Base-by-base conservation (phyloP, 371 early-diverging fungal genomes). In the Lichtheimia ramosa region DNA sequence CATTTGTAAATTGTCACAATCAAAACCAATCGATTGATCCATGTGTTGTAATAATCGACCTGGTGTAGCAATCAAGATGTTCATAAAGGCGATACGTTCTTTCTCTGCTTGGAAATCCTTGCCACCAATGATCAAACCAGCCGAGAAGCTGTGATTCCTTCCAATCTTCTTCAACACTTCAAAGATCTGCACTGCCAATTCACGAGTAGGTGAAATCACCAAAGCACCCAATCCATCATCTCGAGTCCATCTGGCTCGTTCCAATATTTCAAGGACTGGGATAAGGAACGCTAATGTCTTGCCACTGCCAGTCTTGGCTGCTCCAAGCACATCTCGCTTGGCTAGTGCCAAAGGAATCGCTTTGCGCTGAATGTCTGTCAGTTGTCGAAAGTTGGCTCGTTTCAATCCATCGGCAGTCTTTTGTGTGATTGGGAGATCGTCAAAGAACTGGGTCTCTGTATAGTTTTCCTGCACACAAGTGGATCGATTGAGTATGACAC, bases 281-380 rank as follows among this genome's bases (percentile, higher is more conserved):
- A 99, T 80, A n/a, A 99, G 68, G 73, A 98, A 99, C 3, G 96
- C 93, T 21, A 99, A 79, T 0, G 99, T 99, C 74, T 99, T 99
- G 43, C 99, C 99, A 39, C 95, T 94, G n/a, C 99, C 99, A 0
- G 99, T 99, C 63, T 97, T 96, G 20, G 99, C 99, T 2, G 99
- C 98, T 25, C 98, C 99, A 34, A 99, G 83, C 13, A 99, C 87
- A 77, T 98, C 98, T 61, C 88, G 83, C 42, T 92, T 91, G 10
- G 87, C 82, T 50, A 99, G 78, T 10, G 94, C 86, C 50, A 89
- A 69, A n/a, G 98, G 96, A 43, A 99, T 75, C 0, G 97, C 89
- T 62, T 89, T 92, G 34, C 87, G 83, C 74, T 99, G 99, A 67
- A 99, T 97, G 43, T 97, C 98, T 3, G 99, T 99, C 88, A 97